Base-by-base conservation (phyloP, 164 flowering plant genomes). In the Santalum album region DNA sequence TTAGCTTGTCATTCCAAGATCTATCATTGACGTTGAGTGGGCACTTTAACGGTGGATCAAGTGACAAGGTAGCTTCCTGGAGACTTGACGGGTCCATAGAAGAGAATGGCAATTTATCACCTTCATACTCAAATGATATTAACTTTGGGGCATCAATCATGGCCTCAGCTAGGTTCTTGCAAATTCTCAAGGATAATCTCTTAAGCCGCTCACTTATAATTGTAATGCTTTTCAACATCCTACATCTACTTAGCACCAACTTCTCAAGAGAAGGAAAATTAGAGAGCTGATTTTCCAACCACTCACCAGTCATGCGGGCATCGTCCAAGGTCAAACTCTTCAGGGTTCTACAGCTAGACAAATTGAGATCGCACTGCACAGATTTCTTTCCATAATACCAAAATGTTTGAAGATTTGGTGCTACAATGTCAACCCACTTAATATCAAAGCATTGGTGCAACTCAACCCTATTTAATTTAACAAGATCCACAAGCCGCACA, bases 231-330 rank as follows among this genome's bases (percentile, higher is more conserved):
- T 58, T 34, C 53, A 67, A 27, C 1, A 12, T 24, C 34, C 25
- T 51, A 49, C 62, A 71, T 27, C 48, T 34, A 36, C 47, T 38
- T 5, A 71, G 61, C 2, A 35, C 57, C 64, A 71, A 56, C 18
- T 51, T 56, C 52, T 71, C 75, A 32, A 67, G 72, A 20, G 47
- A 6, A 9, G 72, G 75, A 22, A 50, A 51, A n/a, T 20, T 39
- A 21, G 35, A 53, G 14, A 61, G 1, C n/a, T 17, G 56, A 10
- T 46, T 40, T 20, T 67, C 63, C 35, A 67, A 36, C 24, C 34
- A 22, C 34, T 62, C 59, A 9, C 59, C 56, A 4, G 60, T 51
- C 61, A 71, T 48, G 18, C 39, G 17, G 21, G 27, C 21, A 60
- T 64, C 61, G 48, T 51, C 48, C 29, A 71, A 42, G 27, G 66